A percentile compares a stretch with the other conserved stretches of the same genome.
These are phyloP conservation scores for Ogataea trehalophila DNA, from an alignment of 805 yeast genomes.

Conservation along the genomic window DNA sequence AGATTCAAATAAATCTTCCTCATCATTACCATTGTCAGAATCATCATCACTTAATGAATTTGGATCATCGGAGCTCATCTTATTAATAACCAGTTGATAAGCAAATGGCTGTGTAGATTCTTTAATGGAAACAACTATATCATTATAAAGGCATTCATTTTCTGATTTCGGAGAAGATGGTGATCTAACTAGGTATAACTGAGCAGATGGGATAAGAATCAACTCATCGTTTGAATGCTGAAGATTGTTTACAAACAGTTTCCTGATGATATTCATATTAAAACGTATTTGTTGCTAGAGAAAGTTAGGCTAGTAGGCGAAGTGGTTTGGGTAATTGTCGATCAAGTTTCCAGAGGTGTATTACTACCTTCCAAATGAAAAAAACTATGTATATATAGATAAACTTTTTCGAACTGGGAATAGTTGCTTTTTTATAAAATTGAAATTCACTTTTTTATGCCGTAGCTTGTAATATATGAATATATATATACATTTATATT, in stretches of 20 bases:
- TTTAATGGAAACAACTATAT: constrained; percentile 69
- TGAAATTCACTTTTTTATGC: too few relatives aligned
- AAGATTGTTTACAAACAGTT: constrained; percentile 38
- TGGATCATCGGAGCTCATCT: constrained; percentile 67
- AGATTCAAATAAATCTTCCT: constrained; percentile 29
- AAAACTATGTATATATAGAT: too few relatives aligned
- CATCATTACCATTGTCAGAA: constrained; percentile 39
- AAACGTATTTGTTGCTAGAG: not conserved
- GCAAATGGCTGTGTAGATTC: constrained; percentile 60
- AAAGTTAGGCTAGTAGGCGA: too few relatives aligned
- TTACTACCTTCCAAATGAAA: too few relatives aligned
- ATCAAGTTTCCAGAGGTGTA: too few relatives aligned
- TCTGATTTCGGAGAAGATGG: constrained; percentile 84
- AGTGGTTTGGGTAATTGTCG: too few relatives aligned
- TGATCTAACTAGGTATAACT: constrained; percentile 66
- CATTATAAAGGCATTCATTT: constrained; percentile 75
- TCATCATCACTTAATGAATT: constrained; percentile 41
- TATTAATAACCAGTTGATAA: constrained; percentile 67
- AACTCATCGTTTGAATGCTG: constrained; percentile 49
- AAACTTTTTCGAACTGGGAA: too few relatives aligned
- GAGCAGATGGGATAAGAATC: constrained; percentile 72
- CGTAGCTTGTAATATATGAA: too few relatives aligned
- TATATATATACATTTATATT: too few relatives aligned
- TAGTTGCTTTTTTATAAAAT: too few relatives aligned
- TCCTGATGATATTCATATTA: constrained; percentile 66